Conservation (phyloP, 2,329 filamentous ascomycete genomes). For the Fusarium scirpi region DNA sequence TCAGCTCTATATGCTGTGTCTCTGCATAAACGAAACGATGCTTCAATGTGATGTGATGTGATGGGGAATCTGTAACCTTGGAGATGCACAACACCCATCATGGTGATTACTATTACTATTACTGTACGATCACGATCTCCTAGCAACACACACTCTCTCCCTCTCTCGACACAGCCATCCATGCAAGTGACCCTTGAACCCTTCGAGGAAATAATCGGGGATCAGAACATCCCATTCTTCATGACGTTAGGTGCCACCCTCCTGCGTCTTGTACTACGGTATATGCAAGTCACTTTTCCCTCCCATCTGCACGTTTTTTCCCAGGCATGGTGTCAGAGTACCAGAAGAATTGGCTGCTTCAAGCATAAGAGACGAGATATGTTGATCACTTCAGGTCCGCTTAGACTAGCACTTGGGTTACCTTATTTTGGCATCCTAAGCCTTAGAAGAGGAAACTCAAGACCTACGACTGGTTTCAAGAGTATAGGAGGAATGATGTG, state of each 20-base stretch:
- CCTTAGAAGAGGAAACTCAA: neutral
- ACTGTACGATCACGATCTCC: conserved; percentile 1
- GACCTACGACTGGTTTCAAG: neutral
- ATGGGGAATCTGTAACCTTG: neutral
- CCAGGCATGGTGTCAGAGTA: neutral
- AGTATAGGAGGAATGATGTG: neutral
- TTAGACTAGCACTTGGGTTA: neutral
- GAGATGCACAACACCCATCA: neutral
- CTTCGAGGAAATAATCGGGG: neutral
- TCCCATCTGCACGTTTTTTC: conserved; percentile 8
- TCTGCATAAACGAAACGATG: conserved; percentile 5
- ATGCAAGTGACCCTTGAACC: neutral
- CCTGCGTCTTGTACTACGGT: conserved; percentile 5
- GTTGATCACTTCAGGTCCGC: neutral
- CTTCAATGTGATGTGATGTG: neutral
- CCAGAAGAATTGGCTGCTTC: neutral
- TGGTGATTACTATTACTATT: conserved; percentile 3
- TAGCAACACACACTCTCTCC: neutral
- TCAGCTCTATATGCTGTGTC: neutral
- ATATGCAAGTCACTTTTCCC: conserved; percentile 22
- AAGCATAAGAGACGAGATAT: neutral
- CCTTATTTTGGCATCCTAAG: neutral
- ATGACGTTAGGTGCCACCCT: conserved; percentile 16
- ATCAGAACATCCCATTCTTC: conserved; percentile 9
- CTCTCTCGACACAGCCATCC: neutral